Percentiles rank a stretch among this genome's conserved stretches.
These are phyloP conservation scores for Sisymbrium altissimum DNA, from an alignment of 345 rosid genomes.

Conservation along the genomic window DNA sequence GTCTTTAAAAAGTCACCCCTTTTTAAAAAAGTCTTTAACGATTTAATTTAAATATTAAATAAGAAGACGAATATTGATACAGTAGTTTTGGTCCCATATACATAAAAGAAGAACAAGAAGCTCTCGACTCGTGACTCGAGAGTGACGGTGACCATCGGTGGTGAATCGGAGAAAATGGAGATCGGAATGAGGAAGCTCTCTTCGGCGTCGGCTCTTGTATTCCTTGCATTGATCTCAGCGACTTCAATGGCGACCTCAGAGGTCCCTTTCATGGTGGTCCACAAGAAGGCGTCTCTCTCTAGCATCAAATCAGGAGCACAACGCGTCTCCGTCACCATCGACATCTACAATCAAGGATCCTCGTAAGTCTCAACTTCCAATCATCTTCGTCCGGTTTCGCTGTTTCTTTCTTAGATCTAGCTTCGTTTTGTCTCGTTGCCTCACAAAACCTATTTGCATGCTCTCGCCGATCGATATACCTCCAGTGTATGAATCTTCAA, in stretches of 20 bases:
- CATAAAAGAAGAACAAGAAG: background rate
- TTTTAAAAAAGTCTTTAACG: too few relatives aligned
- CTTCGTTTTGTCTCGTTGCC: background rate
- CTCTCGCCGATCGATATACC: background rate
- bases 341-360: constrained; percentile 81
- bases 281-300: constrained; percentile 75
- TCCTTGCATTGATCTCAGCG: constrained; percentile 36
- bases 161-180: background rate
- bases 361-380: constrained; percentile 44
- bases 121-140: background rate
- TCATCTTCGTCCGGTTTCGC: background rate
- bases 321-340: constrained; percentile 73
- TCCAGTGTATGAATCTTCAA: background rate
- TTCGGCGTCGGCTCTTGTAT: constrained; percentile 35
- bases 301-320: constrained; percentile 72
- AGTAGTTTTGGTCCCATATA: background rate
- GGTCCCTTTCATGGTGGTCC: constrained; percentile 76
- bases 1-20: too few relatives aligned
- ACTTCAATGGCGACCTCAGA: constrained; percentile 49
- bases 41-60: too few relatives aligned
- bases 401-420: background rate
- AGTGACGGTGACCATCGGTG: constrained; percentile 7
- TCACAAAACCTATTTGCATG: background rate
- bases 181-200: constrained; percentile 19
- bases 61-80: background rate